Base-by-base conservation (phyloP, 1,139 yeast genomes). In the Suhomyces guaymorum region DNA sequence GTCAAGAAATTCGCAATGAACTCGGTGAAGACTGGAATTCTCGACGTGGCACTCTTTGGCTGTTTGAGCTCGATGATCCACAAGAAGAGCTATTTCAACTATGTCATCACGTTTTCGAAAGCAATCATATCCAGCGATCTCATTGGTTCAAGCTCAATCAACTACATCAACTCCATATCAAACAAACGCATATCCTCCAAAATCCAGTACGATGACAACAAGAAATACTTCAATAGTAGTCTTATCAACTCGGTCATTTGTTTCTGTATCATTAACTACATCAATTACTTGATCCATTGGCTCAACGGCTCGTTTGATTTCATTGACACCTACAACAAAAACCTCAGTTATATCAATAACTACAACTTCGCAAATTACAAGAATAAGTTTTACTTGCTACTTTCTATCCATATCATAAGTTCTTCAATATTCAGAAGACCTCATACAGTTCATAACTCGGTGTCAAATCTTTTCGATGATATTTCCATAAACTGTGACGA, bases 111-210 rank as follows among this genome's bases (percentile, higher is more conserved):
- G 10, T 57, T 76, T 34, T 70, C 80, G 8, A 73, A 74, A 46
- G 66, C 79, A 3, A 64, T 75, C 19, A 56, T 76, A n/a, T 70
- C 80, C 1, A 62, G 75, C 26, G 75, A 70, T 33, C 50, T 76
- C 31, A 68, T 75, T 10, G 79, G 80, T 2, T 54, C 72, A 34
- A 48, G 46, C 40, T 48, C 45, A 35, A 45, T 52, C 54, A n/a
- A 52, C 46, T 27, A 55, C 47, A 11, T 50, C 59, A 18, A 51
- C 43, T 28, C 45, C 13, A 40, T 42, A 10, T 40, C 46, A 11
- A 36, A 42, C 26, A 42, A 42, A 22, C 37, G 34, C 12, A 28
- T 42, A 26, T 35, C 42, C 14, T 35, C 46, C 15, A 40, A 41
- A 27, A 41, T 38, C 7, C 43, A 43, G 17, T 49, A 47, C 33